phyloP scores from a whole-genome alignment of 1,139 yeast species.

The Yamadazyma kanchanaburiensis region DNA sequence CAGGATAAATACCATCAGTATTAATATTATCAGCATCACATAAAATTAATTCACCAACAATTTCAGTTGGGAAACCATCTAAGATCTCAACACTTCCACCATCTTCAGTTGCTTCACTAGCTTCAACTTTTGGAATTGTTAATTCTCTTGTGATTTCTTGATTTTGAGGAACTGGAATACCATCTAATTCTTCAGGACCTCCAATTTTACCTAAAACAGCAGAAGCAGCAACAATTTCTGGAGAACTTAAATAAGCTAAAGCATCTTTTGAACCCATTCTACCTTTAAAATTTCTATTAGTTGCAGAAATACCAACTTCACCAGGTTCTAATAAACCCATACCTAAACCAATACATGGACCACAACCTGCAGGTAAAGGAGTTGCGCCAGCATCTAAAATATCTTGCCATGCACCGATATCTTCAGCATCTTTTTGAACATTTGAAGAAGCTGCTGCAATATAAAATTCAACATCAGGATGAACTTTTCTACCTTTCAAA shows the following conservation, averaged over 20 bases:
- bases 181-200: conserved; percentile 81
- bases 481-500: conserved; percentile 74
- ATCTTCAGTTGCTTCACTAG: conserved; percentile 26
- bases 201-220: conserved; percentile 93
- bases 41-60: conserved; percentile 86
- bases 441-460: conserved; percentile 96
- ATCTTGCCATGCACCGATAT: conserved; percentile 86
- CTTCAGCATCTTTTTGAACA: conserved; percentile 91
- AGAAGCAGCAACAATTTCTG: conserved; percentile 97
- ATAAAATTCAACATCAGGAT: conserved; percentile 88
- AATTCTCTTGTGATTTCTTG: conserved; percentile 49
- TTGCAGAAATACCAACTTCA: conserved; percentile 97
- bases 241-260: conserved; percentile 91
- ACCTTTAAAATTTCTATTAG: conserved; percentile 97
- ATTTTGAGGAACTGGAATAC: conserved; percentile 46
- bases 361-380: conserved; percentile 98
- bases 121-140: conserved; percentile 27
- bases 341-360: conserved; percentile 98
- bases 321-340: conserved; percentile 91
- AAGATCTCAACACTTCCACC: conserved; percentile 62
- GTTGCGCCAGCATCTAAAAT: conserved; percentile 90
- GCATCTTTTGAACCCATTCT: conserved; percentile 99
- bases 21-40: conserved; percentile 98
- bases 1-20: conserved; percentile 98
- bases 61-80: conserved; percentile 85